Base-by-base conservation (phyloP, 2,329 filamentous ascomycete genomes). In the Chalaropsis ovoidea region DNA sequence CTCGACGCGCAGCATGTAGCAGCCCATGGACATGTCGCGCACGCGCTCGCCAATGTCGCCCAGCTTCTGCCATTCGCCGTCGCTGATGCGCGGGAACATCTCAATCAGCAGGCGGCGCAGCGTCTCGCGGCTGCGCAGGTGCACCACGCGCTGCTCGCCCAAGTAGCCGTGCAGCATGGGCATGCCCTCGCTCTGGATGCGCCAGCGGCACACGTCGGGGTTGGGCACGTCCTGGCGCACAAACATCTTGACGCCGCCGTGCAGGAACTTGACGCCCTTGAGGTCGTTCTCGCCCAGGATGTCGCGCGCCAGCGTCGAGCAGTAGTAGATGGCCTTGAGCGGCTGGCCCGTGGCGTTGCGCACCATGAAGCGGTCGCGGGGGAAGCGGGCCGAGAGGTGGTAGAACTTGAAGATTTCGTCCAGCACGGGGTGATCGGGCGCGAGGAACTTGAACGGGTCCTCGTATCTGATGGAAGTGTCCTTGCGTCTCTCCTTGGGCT, bases 221-320 rank as follows among this genome's bases (percentile, higher is more conserved):
- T 86, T 88, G 67, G 95, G 92, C 0, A 90, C 88, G 72, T 96
- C 91, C 75, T 97, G 93, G 79, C 95, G 96, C 80, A 97, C 94
- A 74, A 95, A 99, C 90, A 97, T 97, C 78, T 95, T 95, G 42
- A 99, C 92, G 69, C 94, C 94, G 62, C 88, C 93, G 76, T 99
- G 94, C 62, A 99, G 89, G 73, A 99, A 96, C 74, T 94, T 95
- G 76, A 97, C 87, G 58, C 91, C 91, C 35, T 88, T 86, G 54
- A 90, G 89, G 75, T 96, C 91, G 74, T 99, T 99, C 72, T 87
- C 82, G 3, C 81, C 83, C 2, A 99, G 81, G 64, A 99, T 94
- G 69, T 93, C 88, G 41, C 91, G 88, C 24, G 90, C 87, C 13
- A 97, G 81, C 3, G 84, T 83, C 43, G 88, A 92, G 11, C 91